phyloP scores from a whole-genome alignment of 1,139 yeast genomes.

The Pichia sp. region DNA sequence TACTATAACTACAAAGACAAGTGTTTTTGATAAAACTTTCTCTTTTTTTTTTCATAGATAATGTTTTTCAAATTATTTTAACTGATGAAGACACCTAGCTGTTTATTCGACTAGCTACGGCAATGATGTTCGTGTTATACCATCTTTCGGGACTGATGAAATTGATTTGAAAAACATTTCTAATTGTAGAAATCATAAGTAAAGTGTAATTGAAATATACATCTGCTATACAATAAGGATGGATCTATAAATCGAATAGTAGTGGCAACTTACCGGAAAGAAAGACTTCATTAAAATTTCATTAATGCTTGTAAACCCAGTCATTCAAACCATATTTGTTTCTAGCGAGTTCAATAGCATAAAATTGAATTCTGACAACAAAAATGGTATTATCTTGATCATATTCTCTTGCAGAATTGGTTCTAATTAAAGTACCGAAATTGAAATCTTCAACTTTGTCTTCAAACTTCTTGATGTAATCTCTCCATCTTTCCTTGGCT shows the following conservation, averaged over 20 bases:
- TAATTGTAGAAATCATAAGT: too few relatives aligned
- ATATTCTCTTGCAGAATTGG: conserved; percentile 63
- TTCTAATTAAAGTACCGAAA: conserved; percentile 88
- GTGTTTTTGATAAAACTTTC: too few relatives aligned
- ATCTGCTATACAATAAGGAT: too few relatives aligned
- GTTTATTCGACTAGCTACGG: conserved; percentile 70
- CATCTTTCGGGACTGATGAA: conserved; percentile 77
- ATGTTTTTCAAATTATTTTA: background rate
- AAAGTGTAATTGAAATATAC: too few relatives aligned
- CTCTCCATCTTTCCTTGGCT: conserved; percentile 91
- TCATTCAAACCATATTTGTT: conserved; percentile 87
- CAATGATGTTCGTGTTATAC: conserved; percentile 88
- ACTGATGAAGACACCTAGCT: conserved; percentile 16
- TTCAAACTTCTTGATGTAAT: conserved; percentile 75
- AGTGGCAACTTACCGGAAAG: too few relatives aligned
- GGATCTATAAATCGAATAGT: too few relatives aligned
- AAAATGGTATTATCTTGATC: conserved; percentile 80
- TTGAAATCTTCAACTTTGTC: conserved; percentile 77
- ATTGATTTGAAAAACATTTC: too few relatives aligned
- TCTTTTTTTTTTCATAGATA: too few relatives aligned
- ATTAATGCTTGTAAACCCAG: conserved; percentile 45
- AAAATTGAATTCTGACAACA: conserved; percentile 87
- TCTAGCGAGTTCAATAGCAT: conserved; percentile 91
- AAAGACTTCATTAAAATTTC: too few relatives aligned
- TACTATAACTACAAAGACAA: too few relatives aligned